Conservation (phyloP, 2,329 filamentous ascomycete species). For the Aspergillus ibericus region DNA sequence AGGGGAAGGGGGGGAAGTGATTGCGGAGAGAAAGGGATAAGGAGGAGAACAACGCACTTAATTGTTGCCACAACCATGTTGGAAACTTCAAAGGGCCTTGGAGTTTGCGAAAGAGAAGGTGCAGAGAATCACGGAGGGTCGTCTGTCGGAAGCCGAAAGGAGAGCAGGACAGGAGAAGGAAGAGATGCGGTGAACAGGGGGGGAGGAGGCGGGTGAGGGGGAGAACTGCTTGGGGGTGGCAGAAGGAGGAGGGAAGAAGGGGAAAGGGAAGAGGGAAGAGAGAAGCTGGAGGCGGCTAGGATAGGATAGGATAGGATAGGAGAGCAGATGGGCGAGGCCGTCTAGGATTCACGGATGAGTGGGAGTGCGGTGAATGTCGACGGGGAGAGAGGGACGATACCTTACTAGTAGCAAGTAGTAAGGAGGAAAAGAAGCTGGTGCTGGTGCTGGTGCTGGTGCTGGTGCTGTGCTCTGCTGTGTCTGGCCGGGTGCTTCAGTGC, state of each 20-base stretch:
- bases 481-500: too few relatives aligned
- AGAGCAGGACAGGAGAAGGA: slow-evolving; percentile 13
- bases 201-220: slow-evolving; percentile 4
- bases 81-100: slow-evolving; percentile 15
- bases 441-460: neutral
- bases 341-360: neutral
- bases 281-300: slow-evolving; percentile 15
- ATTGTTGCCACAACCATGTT: slow-evolving; percentile 64
- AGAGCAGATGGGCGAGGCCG: slow-evolving; percentile 5
- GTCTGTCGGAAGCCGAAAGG: slow-evolving; percentile 18
- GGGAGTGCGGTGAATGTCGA: slow-evolving; percentile 15
- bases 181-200: slow-evolving; percentile 18
- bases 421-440: slow-evolving; percentile 16
- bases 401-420: slow-evolving; percentile 18
- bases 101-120: slow-evolving; percentile 12
- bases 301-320: slow-evolving; percentile 1
- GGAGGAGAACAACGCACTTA: slow-evolving; percentile 51
- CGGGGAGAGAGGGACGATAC: slow-evolving; percentile 11
- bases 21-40: slow-evolving; percentile 4
- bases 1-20: slow-evolving; percentile 6
- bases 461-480: neutral
- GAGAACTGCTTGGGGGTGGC: neutral
- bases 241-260: slow-evolving; percentile 5
- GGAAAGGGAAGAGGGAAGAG: slow-evolving; percentile 4
- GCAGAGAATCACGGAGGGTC: slow-evolving; percentile 11